Evolutionary conservation across 1,139 yeast genomes (phyloP).

Genomic region (Nakaseomyces glabratus): DNA sequence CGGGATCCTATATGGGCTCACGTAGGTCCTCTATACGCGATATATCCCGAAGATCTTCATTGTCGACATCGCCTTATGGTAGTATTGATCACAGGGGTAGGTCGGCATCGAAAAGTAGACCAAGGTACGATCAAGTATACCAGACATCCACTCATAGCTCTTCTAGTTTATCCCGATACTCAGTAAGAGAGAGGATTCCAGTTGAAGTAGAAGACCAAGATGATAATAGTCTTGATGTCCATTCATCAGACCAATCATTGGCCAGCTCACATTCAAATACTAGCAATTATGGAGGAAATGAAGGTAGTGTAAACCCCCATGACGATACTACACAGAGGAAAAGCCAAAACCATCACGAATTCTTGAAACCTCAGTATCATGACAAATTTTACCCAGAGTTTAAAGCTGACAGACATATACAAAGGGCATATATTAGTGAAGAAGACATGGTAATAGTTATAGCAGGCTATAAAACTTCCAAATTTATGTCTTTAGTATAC

Average conservation of each 20-base stretch:
- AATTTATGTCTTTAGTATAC: constrained; percentile 41
- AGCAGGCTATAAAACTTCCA: constrained; percentile 70
- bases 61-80: constrained; percentile 8
- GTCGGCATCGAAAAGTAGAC: constrained; percentile 4
- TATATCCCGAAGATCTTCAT: constrained; percentile 13
- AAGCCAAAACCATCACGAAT: constrained; percentile 27
- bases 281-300: constrained; percentile 15
- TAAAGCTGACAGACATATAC: constrained; percentile 45
- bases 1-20: constrained; percentile 27
- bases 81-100: constrained; percentile 5
- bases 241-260: constrained; percentile 17
- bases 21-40: constrained; percentile 24
- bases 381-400: constrained; percentile 37
- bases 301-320: constrained; percentile 20
- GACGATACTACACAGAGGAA: constrained; percentile 23
- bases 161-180: constrained; percentile 31
- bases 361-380: constrained; percentile 32
- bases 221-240: constrained; percentile 16
- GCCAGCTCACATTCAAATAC: constrained; percentile 9
- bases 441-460: constrained; percentile 91
- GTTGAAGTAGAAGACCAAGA: constrained; percentile 32
- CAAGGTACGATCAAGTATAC: constrained; percentile 9
- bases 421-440: constrained; percentile 86
- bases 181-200: constrained; percentile 39
- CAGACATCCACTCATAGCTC: constrained; percentile 29